Base-by-base conservation (phyloP, 257 asterid species). In the Penstemon eatonii region DNA sequence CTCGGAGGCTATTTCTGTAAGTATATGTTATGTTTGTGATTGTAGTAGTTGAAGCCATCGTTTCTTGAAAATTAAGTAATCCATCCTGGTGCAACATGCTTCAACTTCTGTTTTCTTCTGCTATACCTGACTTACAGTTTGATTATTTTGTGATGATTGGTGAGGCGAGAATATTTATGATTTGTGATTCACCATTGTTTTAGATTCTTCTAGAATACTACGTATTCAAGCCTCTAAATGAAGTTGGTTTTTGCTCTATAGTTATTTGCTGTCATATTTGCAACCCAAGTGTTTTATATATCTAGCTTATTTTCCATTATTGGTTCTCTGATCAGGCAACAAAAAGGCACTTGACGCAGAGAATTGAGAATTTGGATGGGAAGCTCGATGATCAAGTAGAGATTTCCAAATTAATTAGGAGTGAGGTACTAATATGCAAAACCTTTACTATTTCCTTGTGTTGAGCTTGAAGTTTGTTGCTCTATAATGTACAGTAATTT, bases 361-460 rank as follows among this genome's bases (percentile, higher is more conserved):
- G 99, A 78, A 90, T 90, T 66, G 96, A 87, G 82, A 93, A 88
- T 61, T 78, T 93, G 90, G 97, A 93, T 54, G 95, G 87, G 72
- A 93, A 90, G 78, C 79, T 90, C 41, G 97, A 93, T 75, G 96
- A 88, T 58, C 99, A 93, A 85, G 80, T 88, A 68, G 95, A 88
- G 75, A 63, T 90, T 8, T 88, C 97, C 64, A 90, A 88, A 75
- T 72, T 84, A 73, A 85, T 93, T 68, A 80, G 85, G 78, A 75
- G 51, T 41, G 95, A 92, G 86, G 98, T 90, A 86, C 38, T 45
- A 5, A 46, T 52, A 3, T 45, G 5, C 63, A 56, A 49, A 33
- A 18, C 3, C 51, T 61, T 2, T 10, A 25, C 33, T 51, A 33
- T 66, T 5, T 66, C 40, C 12, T 12, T n/a, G 8, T 60, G 39